phyloP scores from a whole-genome alignment of 345 rosid genomes.

The Diplotaxis tenuifolia region DNA sequence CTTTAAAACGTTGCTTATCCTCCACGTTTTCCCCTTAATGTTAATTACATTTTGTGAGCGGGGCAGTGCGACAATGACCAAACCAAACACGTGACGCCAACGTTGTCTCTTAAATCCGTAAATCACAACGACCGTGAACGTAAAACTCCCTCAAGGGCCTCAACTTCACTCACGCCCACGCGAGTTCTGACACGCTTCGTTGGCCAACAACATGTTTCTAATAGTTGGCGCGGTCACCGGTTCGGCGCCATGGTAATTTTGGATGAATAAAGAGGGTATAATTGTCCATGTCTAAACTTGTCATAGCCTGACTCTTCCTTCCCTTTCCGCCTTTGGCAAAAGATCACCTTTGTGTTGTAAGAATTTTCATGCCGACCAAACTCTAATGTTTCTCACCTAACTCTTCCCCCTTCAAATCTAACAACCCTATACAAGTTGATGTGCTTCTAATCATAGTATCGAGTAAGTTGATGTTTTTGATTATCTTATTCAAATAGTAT shows the following conservation, averaged over 20 bases:
- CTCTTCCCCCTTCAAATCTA: not conserved
- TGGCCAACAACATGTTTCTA: conserved; percentile 5
- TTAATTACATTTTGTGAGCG: not conserved
- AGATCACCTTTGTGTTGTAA: not conserved
- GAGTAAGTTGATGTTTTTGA: conserved; percentile 18
- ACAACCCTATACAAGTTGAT: not conserved
- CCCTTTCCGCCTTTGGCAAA: not conserved
- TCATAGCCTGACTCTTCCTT: not conserved
- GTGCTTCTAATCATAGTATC: not conserved
- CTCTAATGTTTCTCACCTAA: not conserved
- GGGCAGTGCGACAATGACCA: conserved; percentile 1
- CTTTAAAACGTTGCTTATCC: not conserved
- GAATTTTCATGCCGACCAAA: not conserved
- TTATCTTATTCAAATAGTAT: not conserved
- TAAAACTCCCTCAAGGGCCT: not conserved
- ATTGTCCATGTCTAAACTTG: conserved; percentile 1
- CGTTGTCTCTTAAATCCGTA: not conserved
- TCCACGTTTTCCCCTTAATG: not conserved
- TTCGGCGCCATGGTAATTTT: not conserved
- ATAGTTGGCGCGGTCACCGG: conserved; percentile 2
- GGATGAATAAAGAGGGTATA: not conserved
- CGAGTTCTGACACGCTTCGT: conserved; percentile 9
- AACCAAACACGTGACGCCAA: conserved; percentile 27
- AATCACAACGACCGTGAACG: not conserved
- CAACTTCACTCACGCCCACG: conserved; percentile 27